A percentile compares a stretch with the other conserved stretches of the same genome.
Evolutionary conservation across 164 flowering plant species (phyloP).

Genomic region (Akebia trifoliata): DNA sequence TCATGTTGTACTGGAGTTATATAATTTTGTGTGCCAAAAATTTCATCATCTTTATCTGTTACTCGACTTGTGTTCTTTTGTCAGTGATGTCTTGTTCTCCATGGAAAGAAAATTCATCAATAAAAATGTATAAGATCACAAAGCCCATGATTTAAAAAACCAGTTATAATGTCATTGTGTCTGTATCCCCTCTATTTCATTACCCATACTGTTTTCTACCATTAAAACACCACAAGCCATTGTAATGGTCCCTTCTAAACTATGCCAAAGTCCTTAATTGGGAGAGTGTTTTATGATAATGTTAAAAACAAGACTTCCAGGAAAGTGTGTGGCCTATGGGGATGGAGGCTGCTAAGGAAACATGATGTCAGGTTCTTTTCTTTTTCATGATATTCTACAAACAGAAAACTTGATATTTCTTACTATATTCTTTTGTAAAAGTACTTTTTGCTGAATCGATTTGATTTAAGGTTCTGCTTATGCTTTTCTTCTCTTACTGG

Average conservation of each 20-base stretch:
- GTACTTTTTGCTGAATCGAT: background rate
- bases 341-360: background rate
- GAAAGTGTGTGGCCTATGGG: background rate
- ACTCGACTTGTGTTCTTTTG: too few species aligned
- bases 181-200: too few species aligned
- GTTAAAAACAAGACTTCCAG: background rate
- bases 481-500: background rate
- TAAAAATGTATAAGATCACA: too few species aligned
- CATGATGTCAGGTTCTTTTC: background rate
- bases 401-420: background rate
- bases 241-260: background rate
- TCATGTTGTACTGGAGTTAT: too few species aligned
- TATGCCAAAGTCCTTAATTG: background rate
- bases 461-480: background rate
- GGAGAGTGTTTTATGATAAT: background rate
- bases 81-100: too few species aligned
- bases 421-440: background rate
- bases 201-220: too few species aligned
- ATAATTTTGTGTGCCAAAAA: too few species aligned
- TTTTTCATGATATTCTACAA: background rate
- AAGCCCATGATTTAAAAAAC: too few species aligned
- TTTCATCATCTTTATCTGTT: too few species aligned
- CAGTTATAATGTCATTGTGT: too few species aligned
- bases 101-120: too few species aligned
- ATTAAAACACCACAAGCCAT: too few species aligned